Percentiles rank a stretch among this genome's conserved stretches.
Evolutionary conservation across 306 rosid genomes (phyloP).

Genomic region (Trifolium pratense): DNA sequence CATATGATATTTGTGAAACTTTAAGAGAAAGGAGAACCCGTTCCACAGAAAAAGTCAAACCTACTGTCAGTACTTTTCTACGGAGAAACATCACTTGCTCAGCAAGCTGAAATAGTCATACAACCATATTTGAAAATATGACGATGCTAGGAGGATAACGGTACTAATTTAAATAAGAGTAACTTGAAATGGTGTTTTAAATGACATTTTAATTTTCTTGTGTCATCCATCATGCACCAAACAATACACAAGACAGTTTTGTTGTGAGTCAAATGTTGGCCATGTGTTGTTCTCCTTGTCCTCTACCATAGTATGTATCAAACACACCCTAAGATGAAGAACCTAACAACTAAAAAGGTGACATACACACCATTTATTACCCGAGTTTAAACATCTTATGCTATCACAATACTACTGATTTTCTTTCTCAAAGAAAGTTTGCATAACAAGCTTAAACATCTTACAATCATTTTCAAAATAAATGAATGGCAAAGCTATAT

Average conservation of each 20-base stretch:
- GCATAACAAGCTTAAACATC: conserved; percentile 1
- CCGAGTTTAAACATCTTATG: too few species aligned
- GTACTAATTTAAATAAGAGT: neutral
- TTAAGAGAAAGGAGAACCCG: neutral
- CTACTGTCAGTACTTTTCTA: neutral
- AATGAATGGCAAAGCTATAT: neutral
- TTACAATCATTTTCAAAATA: conserved; percentile 15
- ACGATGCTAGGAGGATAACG: neutral
- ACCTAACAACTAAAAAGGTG: neutral
- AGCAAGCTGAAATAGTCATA: neutral
- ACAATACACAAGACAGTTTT: too few species aligned
- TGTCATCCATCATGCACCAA: too few species aligned
- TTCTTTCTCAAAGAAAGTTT: neutral
- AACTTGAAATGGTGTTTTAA: neutral
- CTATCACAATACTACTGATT: conserved; percentile 6
- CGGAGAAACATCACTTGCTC: conserved; percentile 1
- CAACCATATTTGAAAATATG: neutral
- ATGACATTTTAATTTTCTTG: too few species aligned
- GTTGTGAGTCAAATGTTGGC: too few species aligned
- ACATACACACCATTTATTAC: neutral
- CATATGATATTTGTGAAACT: conserved; percentile 22
- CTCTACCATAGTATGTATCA: too few species aligned
- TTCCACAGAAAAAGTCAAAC: neutral
- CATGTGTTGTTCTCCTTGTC: too few species aligned
- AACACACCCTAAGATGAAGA: neutral